These are phyloP conservation scores for Balakata baccata DNA, from an alignment of 345 rosid genomes.

Conservation along the genomic window DNA sequence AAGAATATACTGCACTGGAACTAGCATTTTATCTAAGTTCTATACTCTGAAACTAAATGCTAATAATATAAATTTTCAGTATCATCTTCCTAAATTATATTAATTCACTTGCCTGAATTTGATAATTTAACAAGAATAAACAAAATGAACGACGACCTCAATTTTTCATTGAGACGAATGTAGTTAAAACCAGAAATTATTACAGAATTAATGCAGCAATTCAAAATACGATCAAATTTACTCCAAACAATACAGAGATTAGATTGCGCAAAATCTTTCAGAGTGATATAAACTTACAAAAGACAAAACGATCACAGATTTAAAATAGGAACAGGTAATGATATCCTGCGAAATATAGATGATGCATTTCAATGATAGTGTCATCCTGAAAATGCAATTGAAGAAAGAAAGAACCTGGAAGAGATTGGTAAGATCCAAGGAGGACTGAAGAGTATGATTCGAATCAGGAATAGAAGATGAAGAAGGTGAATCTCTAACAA, in stretches of 20 bases:
- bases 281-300: not conserved
- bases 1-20: too few relatives aligned
- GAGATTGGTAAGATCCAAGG: slow-evolving; percentile 36
- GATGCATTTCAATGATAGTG: too few relatives aligned
- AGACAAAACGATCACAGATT: too few relatives aligned
- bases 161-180: too few relatives aligned
- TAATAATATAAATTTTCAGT: not conserved
- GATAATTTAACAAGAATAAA: not conserved
- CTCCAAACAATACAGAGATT: not conserved
- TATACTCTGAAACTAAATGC: not conserved
- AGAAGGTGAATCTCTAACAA: not conserved
- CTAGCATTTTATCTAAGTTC: too few relatives aligned
- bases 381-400: not conserved
- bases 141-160: not conserved
- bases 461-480: slow-evolving; percentile 1
- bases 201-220: too few relatives aligned
- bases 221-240: not conserved
- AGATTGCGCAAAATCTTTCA: not conserved
- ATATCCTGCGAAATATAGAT: not conserved
- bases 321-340: not conserved
- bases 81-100: not conserved
- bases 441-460: not conserved
- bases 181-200: too few relatives aligned
- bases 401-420: slow-evolving; percentile 51
- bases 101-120: not conserved